Conservation (phyloP, 129 eudicot species). For the Smallanthus sonchifolius region DNA sequence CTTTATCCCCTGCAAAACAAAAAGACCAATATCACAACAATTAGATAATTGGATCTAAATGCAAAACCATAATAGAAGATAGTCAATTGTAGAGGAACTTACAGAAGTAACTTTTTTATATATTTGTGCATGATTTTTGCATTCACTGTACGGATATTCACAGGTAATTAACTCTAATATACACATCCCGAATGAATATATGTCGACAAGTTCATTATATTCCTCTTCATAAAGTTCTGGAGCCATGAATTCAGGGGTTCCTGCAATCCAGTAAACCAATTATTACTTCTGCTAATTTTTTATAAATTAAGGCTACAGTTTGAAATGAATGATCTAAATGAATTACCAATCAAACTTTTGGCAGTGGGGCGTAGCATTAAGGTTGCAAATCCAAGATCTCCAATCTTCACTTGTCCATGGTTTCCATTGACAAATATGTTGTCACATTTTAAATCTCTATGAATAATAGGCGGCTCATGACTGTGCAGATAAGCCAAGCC, state of each 20-base stretch:
- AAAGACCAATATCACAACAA: conserved; percentile 2
- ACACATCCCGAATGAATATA: conserved; percentile 54
- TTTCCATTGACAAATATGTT: conserved; percentile 68
- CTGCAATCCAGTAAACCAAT: conserved; percentile 15
- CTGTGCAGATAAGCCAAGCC: conserved; percentile 57
- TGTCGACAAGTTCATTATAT: conserved; percentile 48
- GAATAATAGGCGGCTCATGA: conserved; percentile 59
- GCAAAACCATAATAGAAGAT: not conserved
- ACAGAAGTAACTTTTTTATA: conserved; percentile 42
- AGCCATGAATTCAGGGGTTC: conserved; percentile 48
- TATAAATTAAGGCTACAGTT: not conserved
- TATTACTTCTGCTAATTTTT: not conserved
- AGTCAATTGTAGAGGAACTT: conserved; percentile 1
- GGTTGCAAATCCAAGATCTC: conserved; percentile 65
- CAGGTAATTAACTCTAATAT: conserved; percentile 48
- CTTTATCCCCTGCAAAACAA: conserved; percentile 30
- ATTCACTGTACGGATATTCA: conserved; percentile 50
- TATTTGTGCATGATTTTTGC: conserved; percentile 40
- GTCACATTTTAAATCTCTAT: conserved; percentile 66
- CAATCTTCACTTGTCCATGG: conserved; percentile 67
- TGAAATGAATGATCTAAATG: not conserved
- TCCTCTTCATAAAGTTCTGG: conserved; percentile 48
- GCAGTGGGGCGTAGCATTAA: conserved; percentile 32
- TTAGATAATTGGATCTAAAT: not conserved
- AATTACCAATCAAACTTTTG: conserved; percentile 28